Conservation (phyloP, 306 rosid species). For the Mucuna pruriens region DNA sequence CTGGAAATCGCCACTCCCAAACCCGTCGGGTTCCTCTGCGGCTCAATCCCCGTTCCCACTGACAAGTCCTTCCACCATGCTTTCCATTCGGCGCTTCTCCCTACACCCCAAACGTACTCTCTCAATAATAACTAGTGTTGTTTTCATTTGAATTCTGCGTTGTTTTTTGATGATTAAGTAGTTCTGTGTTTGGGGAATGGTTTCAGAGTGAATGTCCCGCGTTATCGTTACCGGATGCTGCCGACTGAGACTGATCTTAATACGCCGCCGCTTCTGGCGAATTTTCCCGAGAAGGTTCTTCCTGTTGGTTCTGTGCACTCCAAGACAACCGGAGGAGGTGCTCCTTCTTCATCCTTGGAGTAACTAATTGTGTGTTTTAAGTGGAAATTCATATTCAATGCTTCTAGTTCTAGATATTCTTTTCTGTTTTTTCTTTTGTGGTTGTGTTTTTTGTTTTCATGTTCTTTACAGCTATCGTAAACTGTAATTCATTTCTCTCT, state of each 20-base stretch:
- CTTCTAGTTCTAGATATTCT: background rate
- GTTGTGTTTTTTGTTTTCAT: background rate
- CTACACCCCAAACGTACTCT: conserved; percentile 67
- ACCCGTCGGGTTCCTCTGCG: conserved; percentile 88
- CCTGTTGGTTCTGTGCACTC: conserved; percentile 66
- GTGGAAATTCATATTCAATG: background rate
- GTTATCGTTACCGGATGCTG: conserved; percentile 91
- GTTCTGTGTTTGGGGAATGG: background rate
- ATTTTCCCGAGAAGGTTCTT: conserved; percentile 67
- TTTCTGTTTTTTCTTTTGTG: background rate
- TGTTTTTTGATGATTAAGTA: background rate
- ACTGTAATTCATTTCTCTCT: background rate
- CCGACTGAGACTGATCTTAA: conserved; percentile 93
- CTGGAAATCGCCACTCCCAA: conserved; percentile 81
- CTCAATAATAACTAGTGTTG: background rate
- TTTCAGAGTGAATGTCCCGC: conserved; percentile 78
- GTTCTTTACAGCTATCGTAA: background rate
- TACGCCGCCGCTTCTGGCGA: conserved; percentile 69
- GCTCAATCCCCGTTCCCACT: conserved; percentile 94
- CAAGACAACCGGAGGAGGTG: conserved; percentile 70
- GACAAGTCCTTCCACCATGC: conserved; percentile 85
- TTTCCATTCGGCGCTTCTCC: conserved; percentile 75
- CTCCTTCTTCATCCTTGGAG: background rate
- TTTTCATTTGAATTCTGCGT: background rate
- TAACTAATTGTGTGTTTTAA: background rate